Conservation (phyloP, 768 basidiomycete species). For the Tephrocybe sp. region DNA sequence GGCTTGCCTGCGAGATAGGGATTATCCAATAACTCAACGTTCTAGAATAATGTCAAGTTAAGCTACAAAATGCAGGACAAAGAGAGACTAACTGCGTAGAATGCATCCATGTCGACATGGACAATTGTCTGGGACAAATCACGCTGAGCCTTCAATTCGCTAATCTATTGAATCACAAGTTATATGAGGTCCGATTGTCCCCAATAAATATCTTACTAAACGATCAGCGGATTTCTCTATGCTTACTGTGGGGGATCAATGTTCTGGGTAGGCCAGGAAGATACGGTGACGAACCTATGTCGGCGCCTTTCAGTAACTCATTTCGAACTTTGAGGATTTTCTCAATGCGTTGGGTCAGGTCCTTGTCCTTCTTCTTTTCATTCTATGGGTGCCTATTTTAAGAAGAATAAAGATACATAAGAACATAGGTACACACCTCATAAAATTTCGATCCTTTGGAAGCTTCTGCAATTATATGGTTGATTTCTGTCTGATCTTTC, state of each 20-base stretch:
- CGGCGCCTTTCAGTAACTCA: conserved; percentile 51
- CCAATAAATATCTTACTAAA: conserved; percentile 45
- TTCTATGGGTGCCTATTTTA: conserved; percentile 45
- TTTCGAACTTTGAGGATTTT: conserved; percentile 67
- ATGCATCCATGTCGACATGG: conserved; percentile 96
- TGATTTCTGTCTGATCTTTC: conserved; percentile 81
- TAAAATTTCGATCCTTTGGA: conserved; percentile 95
- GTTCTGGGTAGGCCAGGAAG: neutral
- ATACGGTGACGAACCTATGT: conserved; percentile 45
- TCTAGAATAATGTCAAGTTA: conserved; percentile 28
- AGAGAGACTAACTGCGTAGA: conserved; percentile 56
- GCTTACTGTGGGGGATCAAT: conserved; percentile 34
- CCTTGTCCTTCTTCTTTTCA: conserved; percentile 88
- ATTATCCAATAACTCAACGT: conserved; percentile 70
- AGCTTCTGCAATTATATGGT: conserved; percentile 84
- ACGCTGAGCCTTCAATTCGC: conserved; percentile 69
- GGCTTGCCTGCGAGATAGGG: conserved; percentile 68
- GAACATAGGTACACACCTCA: conserved; percentile 47
- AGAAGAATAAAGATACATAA: neutral
- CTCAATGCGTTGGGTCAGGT: conserved; percentile 74
- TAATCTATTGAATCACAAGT: conserved; percentile 41
- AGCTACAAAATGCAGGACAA: neutral
- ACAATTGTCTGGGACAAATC: conserved; percentile 86
- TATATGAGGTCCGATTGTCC: neutral
- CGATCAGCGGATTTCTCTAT: conserved; percentile 70